Evolutionary conservation across 495 filamentous ascomycete genomes (phyloP), one percentile per base, ranked within the genome.

Genomic region (Hyphodiscus hymeniophilus): DNA sequence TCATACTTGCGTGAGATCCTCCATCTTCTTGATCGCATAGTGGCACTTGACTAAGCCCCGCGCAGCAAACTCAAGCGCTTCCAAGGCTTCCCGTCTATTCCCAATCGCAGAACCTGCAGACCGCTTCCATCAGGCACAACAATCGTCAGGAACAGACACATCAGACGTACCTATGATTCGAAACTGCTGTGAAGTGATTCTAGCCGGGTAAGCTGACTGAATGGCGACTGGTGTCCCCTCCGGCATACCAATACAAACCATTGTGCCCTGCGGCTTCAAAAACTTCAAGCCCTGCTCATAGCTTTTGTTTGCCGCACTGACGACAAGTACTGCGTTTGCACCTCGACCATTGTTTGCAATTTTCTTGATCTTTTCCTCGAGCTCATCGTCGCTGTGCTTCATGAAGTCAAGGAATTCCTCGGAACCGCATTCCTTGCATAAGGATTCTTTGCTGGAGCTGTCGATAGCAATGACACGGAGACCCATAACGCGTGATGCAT

Each of bases 171-270:
- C 34, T n/a, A n/a, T n/a, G 6, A 36, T 36, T n/a, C 4, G 13
- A n/a, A 4, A 5, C 34, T n/a, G 34, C 17, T n/a, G n/a, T 7
- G 30, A 33, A 33, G n/a, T 33, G 8, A 33, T 8, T 8, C n/a
- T 7, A 33, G 30, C 30, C n/a, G 30, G 30, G 7, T 33, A 8
- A 33, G 30, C 30, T 7, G 8, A 8, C n/a, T 7, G 8, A 33
- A 33, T 33, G 7, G 30, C 8, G 30, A 33, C n/a, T 7, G 30
- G n/a, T 33, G n/a, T 18, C 17, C 34, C 34, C 60, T 82, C 78
- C 0, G 82, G 81, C 10, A 87, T 62, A 0, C 82, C 82, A 10
- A 85, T 76, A 53, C 80, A 83, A 7, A 85, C 69, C 13, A 60
- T 45, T 0, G 74, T 72, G 1, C 82, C 82, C 39, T 74, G 73